Conservation (phyloP, 495 filamentous ascomycete species). For the Hapsidospora chrysogenum region DNA sequence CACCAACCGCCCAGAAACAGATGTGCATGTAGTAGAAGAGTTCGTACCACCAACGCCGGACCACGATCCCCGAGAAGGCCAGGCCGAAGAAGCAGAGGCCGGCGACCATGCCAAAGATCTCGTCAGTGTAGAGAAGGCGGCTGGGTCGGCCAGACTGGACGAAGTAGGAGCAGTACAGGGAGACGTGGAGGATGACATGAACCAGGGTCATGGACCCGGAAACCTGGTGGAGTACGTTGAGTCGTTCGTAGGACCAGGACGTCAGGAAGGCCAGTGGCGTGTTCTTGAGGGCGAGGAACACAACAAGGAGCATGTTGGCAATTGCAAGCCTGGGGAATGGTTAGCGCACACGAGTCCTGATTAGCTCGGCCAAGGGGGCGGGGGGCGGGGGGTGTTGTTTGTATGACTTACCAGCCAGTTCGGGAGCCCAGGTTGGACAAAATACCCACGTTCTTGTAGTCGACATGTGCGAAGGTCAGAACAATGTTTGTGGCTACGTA, state of each 20-base stretch:
- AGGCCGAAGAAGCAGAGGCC: conserved; percentile 25
- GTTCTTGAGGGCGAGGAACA: conserved; percentile 47
- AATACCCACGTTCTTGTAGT: conserved; percentile 13
- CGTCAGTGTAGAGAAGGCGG: conserved; percentile 17
- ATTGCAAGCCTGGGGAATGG: conserved; percentile 1
- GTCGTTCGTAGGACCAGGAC: conserved; percentile 43
- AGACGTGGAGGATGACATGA: conserved; percentile 17
- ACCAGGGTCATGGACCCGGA: conserved; percentile 4
- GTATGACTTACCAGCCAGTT: conserved; percentile 1
- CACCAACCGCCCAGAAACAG: conserved; percentile 29
- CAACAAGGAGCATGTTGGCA: conserved; percentile 42
- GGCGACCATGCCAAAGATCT: conserved; percentile 21
- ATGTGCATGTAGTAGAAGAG: conserved; percentile 40
- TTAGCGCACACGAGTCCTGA: too few species aligned
- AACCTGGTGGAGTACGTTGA: conserved; percentile 41
- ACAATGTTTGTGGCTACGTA: conserved; percentile 35
- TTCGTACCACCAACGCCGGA: conserved; percentile 35
- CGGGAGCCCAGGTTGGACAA: conserved; percentile 10
- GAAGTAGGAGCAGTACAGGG: conserved; percentile 15
- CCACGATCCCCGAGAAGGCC: conserved; percentile 17
- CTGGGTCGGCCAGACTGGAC: conserved; percentile 10
- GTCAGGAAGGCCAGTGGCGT: conserved; percentile 40
- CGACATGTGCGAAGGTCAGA: conserved; percentile 28
- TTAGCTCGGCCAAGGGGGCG: neutral
- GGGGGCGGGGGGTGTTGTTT: neutral